phyloP scores from a whole-genome alignment of 108 stramenopile genomes.

The Pseudonitzschia multiseries region DNA sequence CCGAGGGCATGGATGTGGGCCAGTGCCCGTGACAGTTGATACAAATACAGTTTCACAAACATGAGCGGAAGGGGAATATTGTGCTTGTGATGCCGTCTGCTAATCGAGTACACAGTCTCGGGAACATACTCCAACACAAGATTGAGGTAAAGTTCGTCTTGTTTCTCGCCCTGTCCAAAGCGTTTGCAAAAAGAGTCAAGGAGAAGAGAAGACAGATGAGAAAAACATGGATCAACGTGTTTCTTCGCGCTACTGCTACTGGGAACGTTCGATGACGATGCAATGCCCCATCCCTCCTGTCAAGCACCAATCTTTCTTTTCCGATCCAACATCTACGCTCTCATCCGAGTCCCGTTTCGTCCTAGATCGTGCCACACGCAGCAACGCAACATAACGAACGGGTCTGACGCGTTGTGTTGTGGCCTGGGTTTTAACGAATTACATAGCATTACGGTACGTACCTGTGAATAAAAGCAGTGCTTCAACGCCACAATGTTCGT shows the following conservation, averaged over 20 bases:
- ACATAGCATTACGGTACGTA: constrained; percentile 45
- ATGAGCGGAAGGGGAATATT: constrained; percentile 87
- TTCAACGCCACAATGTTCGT: constrained; percentile 94
- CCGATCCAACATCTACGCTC: no score
- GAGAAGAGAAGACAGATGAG: background rate
- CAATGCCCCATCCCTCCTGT: background rate
- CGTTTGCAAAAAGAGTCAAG: background rate
- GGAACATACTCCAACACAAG: constrained; percentile 98
- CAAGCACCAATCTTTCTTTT: no score
- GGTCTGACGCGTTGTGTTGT: no score
- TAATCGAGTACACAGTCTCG: constrained; percentile 96
- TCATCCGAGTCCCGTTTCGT: no score
- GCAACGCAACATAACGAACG: no score
- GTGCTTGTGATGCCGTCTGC: constrained; percentile 88
- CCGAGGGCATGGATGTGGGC: constrained; percentile 96
- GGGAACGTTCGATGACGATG: background rate
- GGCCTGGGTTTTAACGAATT: no score
- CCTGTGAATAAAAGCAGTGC: constrained; percentile 97
- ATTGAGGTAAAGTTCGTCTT: constrained; percentile 96
- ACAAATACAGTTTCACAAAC: constrained; percentile 95
- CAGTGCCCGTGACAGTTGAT: constrained; percentile 94
- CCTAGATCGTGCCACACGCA: no score
- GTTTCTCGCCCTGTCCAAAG: constrained; percentile 74
- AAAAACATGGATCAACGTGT: no score
- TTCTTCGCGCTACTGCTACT: no score